Evolutionary conservation across 1,139 yeast species (phyloP).

Genomic region (Scheffersomyces cryptocercus): DNA sequence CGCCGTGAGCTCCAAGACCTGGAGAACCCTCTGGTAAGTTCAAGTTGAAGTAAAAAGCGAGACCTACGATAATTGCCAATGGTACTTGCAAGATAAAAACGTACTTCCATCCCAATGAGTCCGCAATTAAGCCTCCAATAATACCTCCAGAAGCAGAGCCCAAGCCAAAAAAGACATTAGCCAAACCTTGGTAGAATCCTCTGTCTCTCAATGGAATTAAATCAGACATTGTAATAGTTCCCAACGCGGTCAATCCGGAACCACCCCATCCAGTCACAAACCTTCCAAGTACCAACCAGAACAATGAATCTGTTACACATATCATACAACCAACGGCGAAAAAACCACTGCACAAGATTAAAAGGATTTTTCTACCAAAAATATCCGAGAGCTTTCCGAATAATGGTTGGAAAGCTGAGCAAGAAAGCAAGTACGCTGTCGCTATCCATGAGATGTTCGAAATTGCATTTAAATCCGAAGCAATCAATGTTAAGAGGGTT

Average conservation of each 20-base stretch:
- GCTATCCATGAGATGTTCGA: conserved; percentile 50
- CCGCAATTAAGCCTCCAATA: conserved; percentile 69
- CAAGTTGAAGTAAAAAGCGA: conserved; percentile 37
- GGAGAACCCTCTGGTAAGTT: conserved; percentile 52
- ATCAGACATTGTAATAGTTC: conserved; percentile 55
- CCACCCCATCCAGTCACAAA: conserved; percentile 61
- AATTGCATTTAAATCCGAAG: conserved; percentile 44
- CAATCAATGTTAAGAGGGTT: conserved; percentile 42
- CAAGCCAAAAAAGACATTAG: conserved; percentile 62
- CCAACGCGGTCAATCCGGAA: conserved; percentile 52
- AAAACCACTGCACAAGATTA: conserved; percentile 35
- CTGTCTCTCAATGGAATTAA: conserved; percentile 53
- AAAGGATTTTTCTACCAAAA: conserved; percentile 64
- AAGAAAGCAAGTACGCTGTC: conserved; percentile 39
- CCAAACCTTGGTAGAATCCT: conserved; percentile 56
- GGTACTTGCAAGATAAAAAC: conserved; percentile 62
- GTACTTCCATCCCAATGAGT: conserved; percentile 77
- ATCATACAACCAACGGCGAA: conserved; percentile 44
- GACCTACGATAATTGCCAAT: conserved; percentile 52
- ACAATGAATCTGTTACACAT: conserved; percentile 41
- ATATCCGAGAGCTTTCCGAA: conserved; percentile 87
- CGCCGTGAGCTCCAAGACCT: conserved; percentile 42
- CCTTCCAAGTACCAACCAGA: conserved; percentile 58
- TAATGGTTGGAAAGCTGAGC: conserved; percentile 61
- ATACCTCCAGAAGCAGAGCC: conserved; percentile 75